These are phyloP conservation scores for Cardiospermum halicacabum DNA, from an alignment of 345 rosid species.

Conservation along the genomic window DNA sequence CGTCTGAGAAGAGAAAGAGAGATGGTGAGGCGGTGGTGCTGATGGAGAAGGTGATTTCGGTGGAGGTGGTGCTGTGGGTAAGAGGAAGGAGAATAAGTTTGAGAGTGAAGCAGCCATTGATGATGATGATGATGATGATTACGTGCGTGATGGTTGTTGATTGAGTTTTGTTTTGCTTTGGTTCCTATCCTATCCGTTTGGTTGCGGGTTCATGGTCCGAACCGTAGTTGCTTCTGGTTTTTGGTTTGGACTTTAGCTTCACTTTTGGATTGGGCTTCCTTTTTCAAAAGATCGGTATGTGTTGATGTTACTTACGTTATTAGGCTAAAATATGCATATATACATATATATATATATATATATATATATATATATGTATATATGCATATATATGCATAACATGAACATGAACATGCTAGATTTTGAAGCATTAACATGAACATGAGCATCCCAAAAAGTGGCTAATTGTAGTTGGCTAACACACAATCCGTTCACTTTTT, in stretches of 20 bases:
- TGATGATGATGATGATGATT: too few relatives aligned
- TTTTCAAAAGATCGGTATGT: too few relatives aligned
- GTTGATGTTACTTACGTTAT: too few relatives aligned
- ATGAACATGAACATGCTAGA: conserved; percentile 4
- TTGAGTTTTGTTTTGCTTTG: conserved; percentile 2
- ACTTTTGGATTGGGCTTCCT: neutral
- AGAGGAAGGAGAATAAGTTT: conserved; percentile 56
- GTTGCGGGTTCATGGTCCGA: conserved; percentile 1
- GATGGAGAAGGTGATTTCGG: conserved; percentile 24
- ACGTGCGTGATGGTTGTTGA: conserved; percentile 13
- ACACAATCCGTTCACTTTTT: conserved; percentile 14
- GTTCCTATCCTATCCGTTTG: conserved; percentile 1
- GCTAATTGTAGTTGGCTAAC: conserved; percentile 21
- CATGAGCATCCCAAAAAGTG: conserved; percentile 21
- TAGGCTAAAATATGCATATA: too few relatives aligned
- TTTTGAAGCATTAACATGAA: conserved; percentile 17
- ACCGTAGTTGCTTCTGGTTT: too few relatives aligned
- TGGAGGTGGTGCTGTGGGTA: conserved; percentile 46
- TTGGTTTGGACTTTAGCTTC: too few relatives aligned
- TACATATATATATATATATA: too few relatives aligned
- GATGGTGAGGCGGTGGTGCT: conserved; percentile 21
- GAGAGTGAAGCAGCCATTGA: conserved; percentile 66
- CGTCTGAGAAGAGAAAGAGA: conserved; percentile 19
- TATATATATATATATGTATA: too few relatives aligned
- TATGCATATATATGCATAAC: too few relatives aligned